phyloP scores from a whole-genome alignment of 495 filamentous ascomycete genomes.

The Penicillium mononematosum region DNA sequence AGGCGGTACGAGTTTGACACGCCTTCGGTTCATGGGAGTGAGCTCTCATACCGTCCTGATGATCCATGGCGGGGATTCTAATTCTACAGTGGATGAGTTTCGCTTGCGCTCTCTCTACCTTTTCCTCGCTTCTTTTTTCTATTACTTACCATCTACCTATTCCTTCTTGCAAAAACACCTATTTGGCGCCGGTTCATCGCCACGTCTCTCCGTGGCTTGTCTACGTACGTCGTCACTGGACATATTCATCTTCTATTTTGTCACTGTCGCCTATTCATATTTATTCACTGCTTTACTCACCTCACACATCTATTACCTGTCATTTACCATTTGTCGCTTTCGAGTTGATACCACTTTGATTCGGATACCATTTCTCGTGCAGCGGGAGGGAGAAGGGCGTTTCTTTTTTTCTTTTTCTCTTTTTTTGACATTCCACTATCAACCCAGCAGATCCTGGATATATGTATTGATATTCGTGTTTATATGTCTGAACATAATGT shows the following conservation, averaged over 20 bases:
- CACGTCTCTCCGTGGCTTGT: constrained; percentile 3
- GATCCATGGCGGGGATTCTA: constrained; percentile 46
- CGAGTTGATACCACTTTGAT: constrained; percentile 28
- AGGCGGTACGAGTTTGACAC: constrained; percentile 34
- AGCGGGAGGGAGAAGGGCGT: constrained; percentile 10
- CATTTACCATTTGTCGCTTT: constrained; percentile 5
- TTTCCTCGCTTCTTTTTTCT: not conserved
- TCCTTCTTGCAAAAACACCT: not conserved
- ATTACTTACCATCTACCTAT: not conserved
- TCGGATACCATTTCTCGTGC: constrained; percentile 9
- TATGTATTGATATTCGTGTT: not conserved
- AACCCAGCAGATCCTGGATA: not conserved
- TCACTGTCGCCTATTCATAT: constrained; percentile 1
- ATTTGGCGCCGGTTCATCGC: constrained; percentile 7
- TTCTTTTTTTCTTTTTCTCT: not conserved
- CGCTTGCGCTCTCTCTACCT: not conserved
- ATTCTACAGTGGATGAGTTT: not conserved
- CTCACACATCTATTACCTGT: not conserved
- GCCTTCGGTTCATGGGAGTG: constrained; percentile 34
- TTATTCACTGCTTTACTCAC: constrained; percentile 3
- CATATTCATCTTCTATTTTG: constrained; percentile 11
- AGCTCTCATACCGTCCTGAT: constrained; percentile 35
- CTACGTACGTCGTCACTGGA: constrained; percentile 8
- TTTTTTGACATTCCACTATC: not conserved
- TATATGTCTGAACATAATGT: constrained; percentile 5